These are phyloP conservation scores for Xerocomus spinulosus DNA, from an alignment of 768 basidiomycete species.

Conservation along the genomic window DNA sequence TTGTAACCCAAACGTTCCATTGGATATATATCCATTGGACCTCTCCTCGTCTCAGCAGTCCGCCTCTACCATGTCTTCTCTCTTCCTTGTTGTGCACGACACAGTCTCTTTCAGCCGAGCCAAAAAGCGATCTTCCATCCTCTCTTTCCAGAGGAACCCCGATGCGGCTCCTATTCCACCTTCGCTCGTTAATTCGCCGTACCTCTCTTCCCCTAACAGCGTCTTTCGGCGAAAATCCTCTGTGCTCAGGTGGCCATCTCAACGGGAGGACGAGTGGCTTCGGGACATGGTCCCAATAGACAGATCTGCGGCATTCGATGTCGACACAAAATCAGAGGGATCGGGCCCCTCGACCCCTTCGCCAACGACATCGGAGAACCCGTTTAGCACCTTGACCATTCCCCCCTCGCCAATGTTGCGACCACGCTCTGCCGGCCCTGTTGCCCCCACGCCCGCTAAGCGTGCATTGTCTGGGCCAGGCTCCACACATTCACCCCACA, in stretches of 20 bases:
- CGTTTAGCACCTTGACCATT: constrained; percentile 3
- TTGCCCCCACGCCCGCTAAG: constrained; percentile 11
- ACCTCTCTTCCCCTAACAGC: constrained; percentile 48
- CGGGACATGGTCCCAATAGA: constrained; percentile 54
- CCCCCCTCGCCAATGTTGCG: constrained; percentile 23
- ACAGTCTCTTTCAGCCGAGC: constrained; percentile 1
- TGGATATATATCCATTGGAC: constrained; percentile 17
- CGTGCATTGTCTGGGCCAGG: constrained; percentile 8
- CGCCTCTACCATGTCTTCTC: constrained; percentile 13
- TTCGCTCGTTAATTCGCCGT: constrained; percentile 50
- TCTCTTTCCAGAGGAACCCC: constrained; percentile 21
- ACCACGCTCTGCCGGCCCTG: constrained; percentile 19
- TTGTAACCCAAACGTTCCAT: constrained; percentile 20
- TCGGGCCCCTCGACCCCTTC: constrained; percentile 10
- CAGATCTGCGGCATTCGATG: constrained; percentile 6
- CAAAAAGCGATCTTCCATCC: constrained; percentile 18
- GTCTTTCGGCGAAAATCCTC: constrained; percentile 40
- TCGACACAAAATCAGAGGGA: constrained; percentile 18
- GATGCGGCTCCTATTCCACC: constrained; percentile 53
- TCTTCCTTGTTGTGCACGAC: constrained; percentile 13
- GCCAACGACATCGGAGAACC: constrained; percentile 23
- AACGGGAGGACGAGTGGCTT: constrained; percentile 57
- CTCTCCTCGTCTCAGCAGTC: not conserved
- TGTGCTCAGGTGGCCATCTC: constrained; percentile 37
- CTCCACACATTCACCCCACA: constrained; percentile 14